Percentiles rank a stretch among this genome's conserved stretches.
Evolutionary conservation across 2,329 filamentous ascomycete species (phyloP).

Genomic region (Camptophora hylomeconis): DNA sequence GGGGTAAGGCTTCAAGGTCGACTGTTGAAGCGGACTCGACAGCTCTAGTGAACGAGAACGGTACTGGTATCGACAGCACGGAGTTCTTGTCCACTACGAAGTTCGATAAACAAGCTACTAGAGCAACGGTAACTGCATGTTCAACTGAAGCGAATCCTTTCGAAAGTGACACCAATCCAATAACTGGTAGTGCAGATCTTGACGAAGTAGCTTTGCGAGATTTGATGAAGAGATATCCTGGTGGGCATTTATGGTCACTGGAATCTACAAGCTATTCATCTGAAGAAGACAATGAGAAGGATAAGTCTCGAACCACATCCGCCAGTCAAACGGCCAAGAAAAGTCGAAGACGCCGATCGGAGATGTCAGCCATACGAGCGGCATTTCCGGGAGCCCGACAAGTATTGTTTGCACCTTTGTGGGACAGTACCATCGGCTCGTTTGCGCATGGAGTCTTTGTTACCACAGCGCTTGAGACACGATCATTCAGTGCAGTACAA

Average conservation of each 20-base stretch:
- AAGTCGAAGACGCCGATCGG: constrained; percentile 9
- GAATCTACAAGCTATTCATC: constrained; percentile 30
- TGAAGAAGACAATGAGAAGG: constrained; percentile 36
- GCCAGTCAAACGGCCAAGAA: constrained; percentile 1
- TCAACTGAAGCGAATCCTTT: constrained; percentile 7
- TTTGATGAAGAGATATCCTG: constrained; percentile 31
- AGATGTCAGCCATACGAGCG: constrained; percentile 20
- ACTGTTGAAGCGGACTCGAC: too few species aligned
- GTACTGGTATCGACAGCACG: too few species aligned
- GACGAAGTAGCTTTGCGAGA: constrained; percentile 7
- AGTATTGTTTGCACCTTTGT: constrained; percentile 38
- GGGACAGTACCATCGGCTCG: constrained; percentile 29
- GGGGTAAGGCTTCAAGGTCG: too few species aligned
- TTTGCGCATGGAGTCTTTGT: constrained; percentile 7
- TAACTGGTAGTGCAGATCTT: constrained; percentile 2
- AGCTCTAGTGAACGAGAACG: too few species aligned
- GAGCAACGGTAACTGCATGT: too few species aligned
- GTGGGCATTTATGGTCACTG: constrained; percentile 37
- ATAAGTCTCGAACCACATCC: constrained; percentile 24
- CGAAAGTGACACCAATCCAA: constrained; percentile 8
- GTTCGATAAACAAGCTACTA: too few species aligned
- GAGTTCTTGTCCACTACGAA: too few species aligned
- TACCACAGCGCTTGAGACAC: constrained; percentile 18
- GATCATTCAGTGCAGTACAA: constrained; percentile 25
- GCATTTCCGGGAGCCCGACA: constrained; percentile 29